Evolutionary conservation across 202 grass and related monocot species (phyloP), one percentile per base, ranked within the genome.

Genomic region (Panicum hallii): DNA sequence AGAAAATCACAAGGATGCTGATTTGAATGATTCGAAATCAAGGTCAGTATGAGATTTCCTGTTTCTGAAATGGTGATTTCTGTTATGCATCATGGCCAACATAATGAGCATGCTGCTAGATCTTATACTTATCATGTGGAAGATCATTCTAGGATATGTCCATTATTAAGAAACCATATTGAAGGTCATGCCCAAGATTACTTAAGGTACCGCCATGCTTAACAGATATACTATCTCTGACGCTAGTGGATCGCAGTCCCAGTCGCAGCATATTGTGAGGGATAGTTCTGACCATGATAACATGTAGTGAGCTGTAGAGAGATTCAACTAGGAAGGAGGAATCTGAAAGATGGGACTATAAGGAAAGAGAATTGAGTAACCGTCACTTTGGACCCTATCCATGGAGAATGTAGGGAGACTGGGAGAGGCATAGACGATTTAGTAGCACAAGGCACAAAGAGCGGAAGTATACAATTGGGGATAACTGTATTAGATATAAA

Each of bases 381-480:
- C 61, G 58, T 5, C 54, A 30, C 72, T 65, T 26, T 40, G 77
- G 87, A 86, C 4, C 58, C 58, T 87, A 67, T 67, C 23, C 77
- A 71, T 83, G 76, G 44, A 83, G 82, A 78, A 79, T 86, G 71
- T 46, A 72, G 66, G 17, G 87, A 49, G 47, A 49, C 12, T 49
- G 12, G 45, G 45, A 86, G 74, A 93, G 87, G 54, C 91, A 91
- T 81, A 91, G 81, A 46, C 50, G 1, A 12, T 86, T 84, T 81
- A 73, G 74, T 81, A 90, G 82, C 63, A 74, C 83, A 68, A 97
- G 91, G 82, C 78, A 83, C 66, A 86, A 81, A 45, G 81, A 85
- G 56, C 9, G 0, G 20, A 58, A 10, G 74, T 75, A 87, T 75
- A 36, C 16, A 46, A 76, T 72, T 77, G 77, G 61, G 61, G 1